Conservation (phyloP, 805 yeast species). For the Brettanomyces anomalus region DNA sequence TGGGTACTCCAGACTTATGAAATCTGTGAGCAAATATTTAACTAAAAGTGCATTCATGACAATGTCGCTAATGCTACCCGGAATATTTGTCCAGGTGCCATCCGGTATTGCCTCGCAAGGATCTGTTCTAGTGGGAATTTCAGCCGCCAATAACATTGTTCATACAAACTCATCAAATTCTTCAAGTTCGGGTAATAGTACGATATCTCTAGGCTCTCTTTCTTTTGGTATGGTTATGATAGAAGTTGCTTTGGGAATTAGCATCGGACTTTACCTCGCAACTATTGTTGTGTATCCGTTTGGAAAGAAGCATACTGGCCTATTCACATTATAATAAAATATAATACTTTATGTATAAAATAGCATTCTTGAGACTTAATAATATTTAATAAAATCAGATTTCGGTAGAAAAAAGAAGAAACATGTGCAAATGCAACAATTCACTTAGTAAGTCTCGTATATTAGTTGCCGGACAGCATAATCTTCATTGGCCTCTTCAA, state of each 20-base stretch:
- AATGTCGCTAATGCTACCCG: conserved; percentile 93
- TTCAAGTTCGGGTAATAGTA: conserved; percentile 8
- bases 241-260: conserved; percentile 86
- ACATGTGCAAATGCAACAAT: background rate
- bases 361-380: background rate
- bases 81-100: conserved; percentile 90
- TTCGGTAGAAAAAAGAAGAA: background rate
- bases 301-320: conserved; percentile 81
- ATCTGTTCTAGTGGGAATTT: conserved; percentile 71
- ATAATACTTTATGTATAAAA: no score
- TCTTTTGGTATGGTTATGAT: conserved; percentile 82
- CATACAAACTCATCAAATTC: conserved; percentile 26
- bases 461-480: conserved; percentile 54
- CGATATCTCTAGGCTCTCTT: conserved; percentile 18
- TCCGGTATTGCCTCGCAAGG: conserved; percentile 91
- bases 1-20: conserved; percentile 75
- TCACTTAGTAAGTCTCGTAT: conserved; percentile 46
- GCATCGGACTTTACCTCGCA: conserved; percentile 89
- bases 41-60: conserved; percentile 44
- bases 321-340: conserved; percentile 55
- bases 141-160: conserved; percentile 61
- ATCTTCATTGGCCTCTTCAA: conserved; percentile 81
- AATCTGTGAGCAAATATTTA: conserved; percentile 38
- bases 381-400: background rate
- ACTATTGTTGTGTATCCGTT: conserved; percentile 86